phyloP scores from a whole-genome alignment of 2,329 filamentous ascomycete genomes.

The Coniochaeta hoffmannii region DNA sequence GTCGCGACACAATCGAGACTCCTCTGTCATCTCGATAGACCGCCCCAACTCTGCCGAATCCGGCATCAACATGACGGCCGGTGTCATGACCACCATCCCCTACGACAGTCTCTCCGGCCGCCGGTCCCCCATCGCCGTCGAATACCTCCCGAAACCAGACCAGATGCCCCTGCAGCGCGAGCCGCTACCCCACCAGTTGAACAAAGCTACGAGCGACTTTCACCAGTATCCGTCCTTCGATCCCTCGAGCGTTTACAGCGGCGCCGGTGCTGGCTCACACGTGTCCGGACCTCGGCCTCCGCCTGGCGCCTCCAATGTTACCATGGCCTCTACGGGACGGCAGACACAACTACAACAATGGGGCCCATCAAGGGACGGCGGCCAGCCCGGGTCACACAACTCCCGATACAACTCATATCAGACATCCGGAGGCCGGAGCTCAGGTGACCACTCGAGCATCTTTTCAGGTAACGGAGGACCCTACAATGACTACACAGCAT shows the following conservation, averaged over 20 bases:
- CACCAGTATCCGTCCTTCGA: constrained; percentile 82
- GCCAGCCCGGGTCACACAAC: constrained; percentile 41
- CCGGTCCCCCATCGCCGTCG: constrained; percentile 63
- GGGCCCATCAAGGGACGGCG: constrained; percentile 54
- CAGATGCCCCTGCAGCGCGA: constrained; percentile 59
- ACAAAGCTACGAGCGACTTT: constrained; percentile 69
- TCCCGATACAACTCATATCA: constrained; percentile 59
- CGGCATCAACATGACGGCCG: constrained; percentile 67
- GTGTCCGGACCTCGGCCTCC: constrained; percentile 55
- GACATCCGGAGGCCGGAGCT: constrained; percentile 50
- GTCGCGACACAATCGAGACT: constrained; percentile 68
- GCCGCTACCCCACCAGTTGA: constrained; percentile 74
- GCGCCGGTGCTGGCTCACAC: constrained; percentile 32
- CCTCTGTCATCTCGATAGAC: constrained; percentile 66
- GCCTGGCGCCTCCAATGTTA: constrained; percentile 51
- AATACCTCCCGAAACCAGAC: constrained; percentile 63
- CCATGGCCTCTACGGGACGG: constrained; percentile 65
- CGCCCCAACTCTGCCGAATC: constrained; percentile 55
- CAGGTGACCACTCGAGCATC: constrained; percentile 45
- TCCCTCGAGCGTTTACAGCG: constrained; percentile 38
- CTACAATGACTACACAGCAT: constrained; percentile 28
- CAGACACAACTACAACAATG: constrained; percentile 73
- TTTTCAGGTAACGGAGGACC: constrained; percentile 47
- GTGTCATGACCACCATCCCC: constrained; percentile 80
- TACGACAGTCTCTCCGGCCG: constrained; percentile 63